Evolutionary conservation across 352 stramenopile genomes (phyloP), one percentile per base, ranked within the genome.

Genomic region (Plasmopara halstedii): DNA sequence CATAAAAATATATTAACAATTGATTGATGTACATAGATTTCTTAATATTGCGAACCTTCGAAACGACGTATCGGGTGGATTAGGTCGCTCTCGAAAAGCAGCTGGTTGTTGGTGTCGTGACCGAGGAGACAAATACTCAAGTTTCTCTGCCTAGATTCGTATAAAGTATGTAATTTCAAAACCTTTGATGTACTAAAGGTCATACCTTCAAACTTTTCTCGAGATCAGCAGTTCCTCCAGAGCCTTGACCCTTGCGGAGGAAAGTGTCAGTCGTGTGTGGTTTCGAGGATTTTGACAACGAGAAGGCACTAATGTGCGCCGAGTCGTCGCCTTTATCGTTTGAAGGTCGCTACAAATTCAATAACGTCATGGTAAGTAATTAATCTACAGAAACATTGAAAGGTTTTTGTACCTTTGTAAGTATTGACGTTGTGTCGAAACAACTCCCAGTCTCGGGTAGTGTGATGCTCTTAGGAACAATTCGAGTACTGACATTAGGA

Each of bases 61-160:
- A 31, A 92, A 92, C 0, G 80, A 92, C 14, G 80, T 92, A 42
- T 89, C 80, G 0, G 95, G 94, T n/a, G 93, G 95, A 58, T 98
- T 98, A 1, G 87, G 56, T 9, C 95, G 77, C 60, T 97, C 88
- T 32, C 80, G 73, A 60, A 97, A 98, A 11, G 95, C 95, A n/a
- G 58, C 54, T 0, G 65, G 76, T 18, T 83, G 67, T 18, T 75
- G 60, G 50, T 64, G 50, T 40, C 79, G 76, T 17, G 61, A 65
- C 11, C 68, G 66, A 17, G 71, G 73, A 2, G 77, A 83, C 14
- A 64, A 27, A 8, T 37, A 56, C 7, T 64, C 73, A 4, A 73
- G 61, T 26, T 73, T 66, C 14, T 80, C 63, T 4, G 58, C 39
- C 59, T 68, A 15, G 6, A n/a, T 7, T 17, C 7, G 11, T 44